These are phyloP conservation scores for Nosema muscidifuracis DNA, from an alignment of 371 early-diverging fungal species.

Conservation along the genomic window DNA sequence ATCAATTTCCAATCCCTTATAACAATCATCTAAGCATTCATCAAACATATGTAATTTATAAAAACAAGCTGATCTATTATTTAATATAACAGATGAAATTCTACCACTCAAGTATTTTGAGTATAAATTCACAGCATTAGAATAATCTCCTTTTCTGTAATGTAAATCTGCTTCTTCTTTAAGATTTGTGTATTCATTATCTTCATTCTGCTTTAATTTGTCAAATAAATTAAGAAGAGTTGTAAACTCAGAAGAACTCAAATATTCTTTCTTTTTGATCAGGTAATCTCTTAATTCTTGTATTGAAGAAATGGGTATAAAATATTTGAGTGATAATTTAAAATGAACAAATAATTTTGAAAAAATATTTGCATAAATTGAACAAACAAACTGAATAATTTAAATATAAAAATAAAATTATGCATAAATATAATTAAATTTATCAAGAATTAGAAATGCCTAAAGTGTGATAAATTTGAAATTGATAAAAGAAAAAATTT, in stretches of 20 bases:
- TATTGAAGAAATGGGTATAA: no score
- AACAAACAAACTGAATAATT: no score
- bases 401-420: no score
- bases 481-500: no score
- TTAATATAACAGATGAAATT: constrained; percentile 76
- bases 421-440: no score
- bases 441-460: no score
- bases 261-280: neutral
- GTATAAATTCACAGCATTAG: constrained; percentile 76
- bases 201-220: neutral
- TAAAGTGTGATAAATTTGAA: no score
- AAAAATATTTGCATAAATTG: no score
- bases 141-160: constrained; percentile 84
- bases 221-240: neutral
- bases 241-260: neutral
- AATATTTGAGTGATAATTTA: no score
- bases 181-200: constrained; percentile 61
- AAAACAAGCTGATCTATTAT: constrained; percentile 89
- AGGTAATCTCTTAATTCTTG: neutral
- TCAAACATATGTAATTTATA: constrained; percentile 81
- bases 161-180: constrained; percentile 80
- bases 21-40: constrained; percentile 86
- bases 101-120: constrained; percentile 77
- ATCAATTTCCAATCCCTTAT: constrained; percentile 75
- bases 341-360: no score